Percentiles rank a stretch among this genome's conserved stretches.
Conservation (phyloP, 208 protist species). For the Lotmaria passim region DNA sequence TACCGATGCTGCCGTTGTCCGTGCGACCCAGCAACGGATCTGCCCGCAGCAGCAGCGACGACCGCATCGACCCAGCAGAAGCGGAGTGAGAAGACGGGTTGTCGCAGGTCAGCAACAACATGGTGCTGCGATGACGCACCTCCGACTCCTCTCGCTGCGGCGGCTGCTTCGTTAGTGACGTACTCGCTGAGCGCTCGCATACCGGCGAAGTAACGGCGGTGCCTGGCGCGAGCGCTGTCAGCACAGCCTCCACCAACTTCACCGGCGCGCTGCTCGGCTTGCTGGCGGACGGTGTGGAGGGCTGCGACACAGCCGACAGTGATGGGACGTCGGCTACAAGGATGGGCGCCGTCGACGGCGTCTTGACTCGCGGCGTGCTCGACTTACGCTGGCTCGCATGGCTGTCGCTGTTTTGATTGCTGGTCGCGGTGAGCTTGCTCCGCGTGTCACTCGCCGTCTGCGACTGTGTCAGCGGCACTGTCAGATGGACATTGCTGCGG, state of each 20-base stretch:
- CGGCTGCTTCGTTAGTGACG: background rate
- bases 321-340: background rate
- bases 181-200: background rate
- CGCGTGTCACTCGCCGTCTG: background rate
- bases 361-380: background rate
- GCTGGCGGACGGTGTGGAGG: background rate
- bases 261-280: background rate
- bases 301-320: background rate
- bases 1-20: background rate
- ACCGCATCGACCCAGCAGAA: constrained; percentile 11
- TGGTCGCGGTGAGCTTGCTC: background rate
- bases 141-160: background rate
- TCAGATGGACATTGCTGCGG: background rate
- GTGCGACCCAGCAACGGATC: background rate
- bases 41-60: background rate
- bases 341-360: no score
- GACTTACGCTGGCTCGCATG: no score
- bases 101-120: background rate
- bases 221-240: background rate
- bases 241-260: background rate
- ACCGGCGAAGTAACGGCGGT: background rate
- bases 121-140: background rate
- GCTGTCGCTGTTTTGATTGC: no score
- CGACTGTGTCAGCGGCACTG: background rate
- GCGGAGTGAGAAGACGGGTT: constrained; percentile 7